These are phyloP conservation scores for Colletotrichum sp. DNA, from an alignment of 2,329 filamentous ascomycete genomes.

Conservation along the genomic window DNA sequence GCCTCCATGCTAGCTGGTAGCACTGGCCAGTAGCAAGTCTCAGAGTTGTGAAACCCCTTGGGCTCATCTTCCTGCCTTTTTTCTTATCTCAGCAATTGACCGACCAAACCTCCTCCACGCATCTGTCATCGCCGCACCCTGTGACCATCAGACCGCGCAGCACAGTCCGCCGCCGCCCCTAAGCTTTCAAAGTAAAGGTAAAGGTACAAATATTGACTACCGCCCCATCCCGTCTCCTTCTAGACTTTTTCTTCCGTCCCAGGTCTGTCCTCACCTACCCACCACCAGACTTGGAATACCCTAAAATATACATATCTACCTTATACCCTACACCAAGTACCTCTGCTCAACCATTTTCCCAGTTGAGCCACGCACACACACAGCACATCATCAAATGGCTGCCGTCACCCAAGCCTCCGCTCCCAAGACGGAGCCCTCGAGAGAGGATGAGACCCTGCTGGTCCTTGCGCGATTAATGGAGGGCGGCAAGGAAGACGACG, in stretches of 20 bases:
- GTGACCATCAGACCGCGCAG: conserved; percentile 17
- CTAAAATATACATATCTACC: conserved; percentile 4
- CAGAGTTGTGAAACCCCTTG: conserved; percentile 8
- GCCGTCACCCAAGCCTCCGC: conserved; percentile 34
- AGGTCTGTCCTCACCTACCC: conserved; percentile 15
- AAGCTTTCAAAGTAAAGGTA: not conserved
- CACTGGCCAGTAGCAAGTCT: conserved; percentile 10
- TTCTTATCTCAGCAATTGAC: conserved; percentile 19
- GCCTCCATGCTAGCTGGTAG: not conserved
- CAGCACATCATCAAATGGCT: conserved; percentile 31
- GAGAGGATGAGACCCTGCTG: conserved; percentile 73
- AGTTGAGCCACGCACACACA: not conserved
- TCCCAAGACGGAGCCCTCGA: conserved; percentile 31
- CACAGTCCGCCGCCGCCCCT: conserved; percentile 8
- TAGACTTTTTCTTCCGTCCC: conserved; percentile 7
- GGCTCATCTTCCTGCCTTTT: not conserved
- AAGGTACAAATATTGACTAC: conserved; percentile 15
- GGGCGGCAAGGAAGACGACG: conserved; percentile 81
- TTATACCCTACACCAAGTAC: not conserved
- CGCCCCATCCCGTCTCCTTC: conserved; percentile 16
- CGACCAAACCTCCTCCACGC: conserved; percentile 6
- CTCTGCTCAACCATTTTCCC: not conserved
- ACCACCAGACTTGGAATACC: not conserved
- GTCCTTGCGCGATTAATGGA: conserved; percentile 91
- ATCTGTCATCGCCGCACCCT: conserved; percentile 20